A percentile compares a stretch with the other conserved stretches of the same genome.
phyloP scores from a whole-genome alignment of 495 filamentous ascomycete species.

The Friedmanniomyces simplex region DNA sequence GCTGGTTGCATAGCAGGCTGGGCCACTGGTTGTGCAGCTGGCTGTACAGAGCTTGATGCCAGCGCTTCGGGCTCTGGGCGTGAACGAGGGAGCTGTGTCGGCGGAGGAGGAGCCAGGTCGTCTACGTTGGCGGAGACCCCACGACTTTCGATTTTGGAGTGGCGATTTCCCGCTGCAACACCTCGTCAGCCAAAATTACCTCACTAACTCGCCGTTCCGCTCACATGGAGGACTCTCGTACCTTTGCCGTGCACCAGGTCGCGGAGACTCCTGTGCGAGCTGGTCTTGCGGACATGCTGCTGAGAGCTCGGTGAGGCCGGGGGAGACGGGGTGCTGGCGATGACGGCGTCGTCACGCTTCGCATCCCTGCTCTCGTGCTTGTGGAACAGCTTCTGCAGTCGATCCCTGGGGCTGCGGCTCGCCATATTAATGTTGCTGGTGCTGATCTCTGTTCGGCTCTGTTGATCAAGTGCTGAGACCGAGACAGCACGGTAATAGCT shows the following conservation, averaged over 20 bases:
- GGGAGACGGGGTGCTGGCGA: neutral
- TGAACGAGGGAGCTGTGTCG: neutral
- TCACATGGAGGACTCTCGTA: neutral
- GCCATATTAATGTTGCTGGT: neutral
- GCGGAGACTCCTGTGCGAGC: neutral
- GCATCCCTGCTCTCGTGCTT: neutral
- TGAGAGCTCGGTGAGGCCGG: neutral
- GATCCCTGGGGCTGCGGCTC: neutral
- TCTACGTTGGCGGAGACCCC: neutral
- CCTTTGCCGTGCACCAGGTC: neutral
- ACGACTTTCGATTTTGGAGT: neutral
- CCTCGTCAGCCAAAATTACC: neutral
- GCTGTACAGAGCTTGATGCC: too few relatives aligned
- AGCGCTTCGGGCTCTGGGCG: neutral
- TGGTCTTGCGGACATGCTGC: neutral
- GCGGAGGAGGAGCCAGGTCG: neutral
- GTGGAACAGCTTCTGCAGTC: conserved; percentile 5
- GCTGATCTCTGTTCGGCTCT: neutral
- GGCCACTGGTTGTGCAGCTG: too few relatives aligned
- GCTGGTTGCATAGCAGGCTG: too few relatives aligned
- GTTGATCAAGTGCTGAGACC: neutral
- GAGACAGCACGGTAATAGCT: neutral
- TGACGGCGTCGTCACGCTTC: neutral
- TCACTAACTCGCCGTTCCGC: neutral
- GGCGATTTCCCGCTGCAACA: neutral